Conservation (phyloP, 2,329 filamentous ascomycete species). For the Penicillium paneum region DNA sequence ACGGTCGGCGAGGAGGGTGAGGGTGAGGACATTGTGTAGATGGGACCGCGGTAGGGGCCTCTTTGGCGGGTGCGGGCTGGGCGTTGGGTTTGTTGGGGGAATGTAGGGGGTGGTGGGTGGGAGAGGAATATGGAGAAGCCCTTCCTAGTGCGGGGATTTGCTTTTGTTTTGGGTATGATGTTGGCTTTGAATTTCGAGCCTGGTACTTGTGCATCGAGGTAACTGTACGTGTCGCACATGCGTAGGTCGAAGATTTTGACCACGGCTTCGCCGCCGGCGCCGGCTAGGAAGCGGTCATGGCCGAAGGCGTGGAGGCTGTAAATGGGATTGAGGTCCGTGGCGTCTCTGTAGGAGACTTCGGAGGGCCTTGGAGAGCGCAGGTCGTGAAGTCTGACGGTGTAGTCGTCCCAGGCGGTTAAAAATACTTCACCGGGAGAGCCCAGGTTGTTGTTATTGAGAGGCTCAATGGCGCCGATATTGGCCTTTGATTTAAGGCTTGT, state of each 20-base stretch:
- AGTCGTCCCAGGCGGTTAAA: slow-evolving; percentile 59
- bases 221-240: slow-evolving; percentile 40
- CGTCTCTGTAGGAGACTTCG: slow-evolving; percentile 53
- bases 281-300: slow-evolving; percentile 56
- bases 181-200: not conserved
- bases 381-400: slow-evolving; percentile 58
- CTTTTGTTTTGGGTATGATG: not conserved
- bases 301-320: slow-evolving; percentile 59
- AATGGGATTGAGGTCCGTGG: slow-evolving; percentile 56
- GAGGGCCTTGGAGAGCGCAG: slow-evolving; percentile 51
- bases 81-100: slow-evolving; percentile 7
- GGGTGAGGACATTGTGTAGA: slow-evolving; percentile 46
- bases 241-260: slow-evolving; percentile 63
- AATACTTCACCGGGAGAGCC: slow-evolving; percentile 50
- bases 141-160: slow-evolving; percentile 20
- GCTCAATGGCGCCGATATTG: slow-evolving; percentile 37
- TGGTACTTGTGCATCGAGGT: slow-evolving; percentile 25
- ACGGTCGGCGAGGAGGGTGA: slow-evolving; percentile 45
- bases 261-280: slow-evolving; percentile 55
- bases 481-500: slow-evolving; percentile 22
- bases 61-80: slow-evolving; percentile 10
- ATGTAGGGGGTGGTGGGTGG: slow-evolving; percentile 19
- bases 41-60: slow-evolving; percentile 42
- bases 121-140: slow-evolving; percentile 47
- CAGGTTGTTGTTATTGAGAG: slow-evolving; percentile 28